These are phyloP conservation scores for Ganoderma multipileum DNA, from an alignment of 1,284 basidiomycete genomes.

Conservation along the genomic window DNA sequence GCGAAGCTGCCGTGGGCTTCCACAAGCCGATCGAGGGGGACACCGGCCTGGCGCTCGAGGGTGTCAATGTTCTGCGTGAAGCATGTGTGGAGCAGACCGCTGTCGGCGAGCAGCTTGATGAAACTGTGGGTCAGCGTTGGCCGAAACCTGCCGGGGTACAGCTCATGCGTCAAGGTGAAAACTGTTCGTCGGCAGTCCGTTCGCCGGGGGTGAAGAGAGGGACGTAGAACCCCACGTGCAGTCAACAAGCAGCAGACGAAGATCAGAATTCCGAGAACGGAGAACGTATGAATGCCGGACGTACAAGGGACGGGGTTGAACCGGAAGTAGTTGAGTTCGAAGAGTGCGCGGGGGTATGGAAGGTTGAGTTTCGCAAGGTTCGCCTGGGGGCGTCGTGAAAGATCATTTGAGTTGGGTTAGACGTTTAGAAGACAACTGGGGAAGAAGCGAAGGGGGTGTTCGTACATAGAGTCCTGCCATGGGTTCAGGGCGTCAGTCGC, in stretches of 20 bases:
- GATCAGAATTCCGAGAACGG: neutral
- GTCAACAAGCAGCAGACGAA: too few species aligned
- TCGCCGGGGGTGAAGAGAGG: neutral
- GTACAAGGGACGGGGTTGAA: slow-evolving; percentile 76
- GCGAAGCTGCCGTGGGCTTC: slow-evolving; percentile 97
- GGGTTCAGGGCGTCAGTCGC: neutral
- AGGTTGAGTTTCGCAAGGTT: slow-evolving; percentile 77
- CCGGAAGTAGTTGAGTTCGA: slow-evolving; percentile 79
- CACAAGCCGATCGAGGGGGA: slow-evolving; percentile 78
- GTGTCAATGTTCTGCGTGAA: slow-evolving; percentile 96
- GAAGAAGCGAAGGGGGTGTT: slow-evolving; percentile 2
- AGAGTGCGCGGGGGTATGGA: slow-evolving; percentile 83
- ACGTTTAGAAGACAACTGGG: slow-evolving; percentile 1
- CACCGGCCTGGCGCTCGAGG: slow-evolving; percentile 86
- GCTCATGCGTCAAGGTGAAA: slow-evolving; percentile 87
- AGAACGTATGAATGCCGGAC: slow-evolving; percentile 34
- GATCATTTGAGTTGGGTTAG: neutral
- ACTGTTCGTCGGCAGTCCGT: slow-evolving; percentile 48
- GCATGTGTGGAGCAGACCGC: slow-evolving; percentile 72
- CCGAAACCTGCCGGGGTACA: slow-evolving; percentile 87
- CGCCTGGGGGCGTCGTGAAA: slow-evolving; percentile 49
- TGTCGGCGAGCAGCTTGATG: slow-evolving; percentile 75
- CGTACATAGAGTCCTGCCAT: slow-evolving; percentile 61
- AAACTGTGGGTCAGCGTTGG: slow-evolving; percentile 94
- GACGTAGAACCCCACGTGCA: neutral